Evolutionary conservation across 768 basidiomycete genomes (phyloP), one percentile per base, ranked within the genome.

Genomic region (Termitomyces sp.): DNA sequence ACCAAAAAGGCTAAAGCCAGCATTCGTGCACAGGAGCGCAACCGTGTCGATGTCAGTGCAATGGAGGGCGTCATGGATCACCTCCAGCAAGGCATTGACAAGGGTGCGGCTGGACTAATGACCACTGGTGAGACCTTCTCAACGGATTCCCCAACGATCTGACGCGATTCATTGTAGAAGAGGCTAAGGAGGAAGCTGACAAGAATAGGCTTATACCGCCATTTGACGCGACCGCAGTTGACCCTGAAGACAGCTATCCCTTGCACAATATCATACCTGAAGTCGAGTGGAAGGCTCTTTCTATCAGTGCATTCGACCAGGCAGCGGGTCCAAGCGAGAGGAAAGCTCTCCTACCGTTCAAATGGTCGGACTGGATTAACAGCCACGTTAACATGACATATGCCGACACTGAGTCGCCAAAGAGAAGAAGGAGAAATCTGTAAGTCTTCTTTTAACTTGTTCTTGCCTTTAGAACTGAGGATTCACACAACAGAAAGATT

Each of bases 1-100:
- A 96, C 95, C 25, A 92, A 94, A 74, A 98, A 97, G 69, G 92
- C 94, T 44, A 89, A 92, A 70, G 83, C 84, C 10, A 86, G 84
- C 29, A 95, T 98, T 66, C 83, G 83, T 52, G 89, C 93, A 4
- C 82, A 82, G 53, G 94, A 95, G 71, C 82, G 96, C 61, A 96
- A 95, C 73, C 86, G 86, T 69, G 86, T 99, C 37, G 94, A 97
- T 73, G 84, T 90, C 19, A 76, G 79, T 57, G 92, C 93, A 2
- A 95, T 97, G 90, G 82, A 90, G 68, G 83, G 84, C 9, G 92
- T 92, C 35, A 86, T 86, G 62, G 82, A 81, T 56, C 86, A 90
- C 71, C 75, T 99, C 59, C 90, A 92, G 79, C 84, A 89, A 32
- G 82, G 86, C 45, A 95, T 99, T 61, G 83, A 87, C 54, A 84